A percentile compares a stretch with the other conserved stretches of the same genome.
Evolutionary conservation across 2,329 filamentous ascomycete species (phyloP).

Genomic region (Monosporascus sp.): DNA sequence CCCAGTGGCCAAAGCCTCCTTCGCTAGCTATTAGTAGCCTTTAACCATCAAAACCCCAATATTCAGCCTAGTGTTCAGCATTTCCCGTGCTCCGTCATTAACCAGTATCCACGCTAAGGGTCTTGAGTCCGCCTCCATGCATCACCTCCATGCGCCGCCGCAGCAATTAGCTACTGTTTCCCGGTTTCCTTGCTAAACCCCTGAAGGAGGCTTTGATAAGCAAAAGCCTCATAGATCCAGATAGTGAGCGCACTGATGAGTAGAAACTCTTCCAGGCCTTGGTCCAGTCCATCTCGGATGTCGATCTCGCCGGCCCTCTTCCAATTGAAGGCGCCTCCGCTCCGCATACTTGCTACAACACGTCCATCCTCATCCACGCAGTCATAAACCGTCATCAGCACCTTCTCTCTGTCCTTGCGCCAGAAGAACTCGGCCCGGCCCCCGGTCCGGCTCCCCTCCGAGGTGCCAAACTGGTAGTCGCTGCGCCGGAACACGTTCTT

Average conservation of each 20-base stretch:
- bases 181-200: conserved; percentile 6
- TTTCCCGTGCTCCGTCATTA: too few relatives aligned
- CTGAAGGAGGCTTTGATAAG: conserved; percentile 4
- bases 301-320: conserved; percentile 6
- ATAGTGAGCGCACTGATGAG: conserved; percentile 3
- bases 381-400: conserved; percentile 3
- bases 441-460: background rate
- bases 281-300: conserved; percentile 1
- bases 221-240: conserved; percentile 4
- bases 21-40: too few relatives aligned
- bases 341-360: conserved; percentile 4
- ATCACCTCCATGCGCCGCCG: too few relatives aligned
- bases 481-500: conserved; percentile 2
- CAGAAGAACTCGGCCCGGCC: background rate
- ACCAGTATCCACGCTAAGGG: too few relatives aligned
- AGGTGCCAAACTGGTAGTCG: conserved; percentile 4
- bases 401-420: conserved; percentile 5
- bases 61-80: too few relatives aligned
- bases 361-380: conserved; percentile 1
- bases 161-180: background rate
- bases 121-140: too few relatives aligned
- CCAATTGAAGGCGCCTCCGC: conserved; percentile 5
- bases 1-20: too few relatives aligned
- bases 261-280: conserved; percentile 2
- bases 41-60: too few relatives aligned